phyloP scores from a whole-genome alignment of 2,329 filamentous ascomycete species.

The Pseudogymnoascus sp. region DNA sequence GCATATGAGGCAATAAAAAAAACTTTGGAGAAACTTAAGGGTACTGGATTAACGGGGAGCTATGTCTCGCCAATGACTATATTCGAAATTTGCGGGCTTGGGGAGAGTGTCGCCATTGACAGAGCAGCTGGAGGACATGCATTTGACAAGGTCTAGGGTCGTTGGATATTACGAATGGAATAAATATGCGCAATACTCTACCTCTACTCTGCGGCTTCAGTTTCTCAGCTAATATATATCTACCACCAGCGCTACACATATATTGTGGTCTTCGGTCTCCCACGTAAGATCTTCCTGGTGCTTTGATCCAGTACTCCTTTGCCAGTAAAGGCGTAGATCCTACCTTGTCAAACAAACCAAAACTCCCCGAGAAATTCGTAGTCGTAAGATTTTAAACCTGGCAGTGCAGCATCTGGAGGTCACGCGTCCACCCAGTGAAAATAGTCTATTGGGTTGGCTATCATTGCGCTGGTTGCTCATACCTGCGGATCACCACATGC shows the following conservation, averaged over 20 bases:
- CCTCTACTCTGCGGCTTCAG: background rate
- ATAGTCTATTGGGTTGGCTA: background rate
- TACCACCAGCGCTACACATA: too few relatives aligned
- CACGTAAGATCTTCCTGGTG: background rate
- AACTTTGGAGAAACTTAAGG: slow-evolving; percentile 32
- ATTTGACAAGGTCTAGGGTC: background rate
- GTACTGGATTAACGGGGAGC: slow-evolving; percentile 27
- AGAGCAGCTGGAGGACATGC: slow-evolving; percentile 11
- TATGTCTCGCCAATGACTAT: slow-evolving; percentile 7
- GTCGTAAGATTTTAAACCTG: background rate
- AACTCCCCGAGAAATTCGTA: background rate
- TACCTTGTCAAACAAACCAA: background rate
- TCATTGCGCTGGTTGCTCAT: background rate
- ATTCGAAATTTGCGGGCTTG: slow-evolving; percentile 12
- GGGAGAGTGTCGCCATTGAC: slow-evolving; percentile 12
- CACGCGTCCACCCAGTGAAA: background rate
- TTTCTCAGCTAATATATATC: background rate
- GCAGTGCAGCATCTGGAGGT: background rate
- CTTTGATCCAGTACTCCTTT: background rate
- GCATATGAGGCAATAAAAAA: slow-evolving; percentile 36
- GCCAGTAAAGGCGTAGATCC: background rate
- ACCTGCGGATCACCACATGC: background rate
- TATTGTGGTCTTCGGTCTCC: background rate
- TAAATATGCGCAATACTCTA: background rate
- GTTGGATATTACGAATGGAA: background rate